These are phyloP conservation scores for Penicillium sp. DNA, from an alignment of 2,329 filamentous ascomycete genomes.

Conservation along the genomic window DNA sequence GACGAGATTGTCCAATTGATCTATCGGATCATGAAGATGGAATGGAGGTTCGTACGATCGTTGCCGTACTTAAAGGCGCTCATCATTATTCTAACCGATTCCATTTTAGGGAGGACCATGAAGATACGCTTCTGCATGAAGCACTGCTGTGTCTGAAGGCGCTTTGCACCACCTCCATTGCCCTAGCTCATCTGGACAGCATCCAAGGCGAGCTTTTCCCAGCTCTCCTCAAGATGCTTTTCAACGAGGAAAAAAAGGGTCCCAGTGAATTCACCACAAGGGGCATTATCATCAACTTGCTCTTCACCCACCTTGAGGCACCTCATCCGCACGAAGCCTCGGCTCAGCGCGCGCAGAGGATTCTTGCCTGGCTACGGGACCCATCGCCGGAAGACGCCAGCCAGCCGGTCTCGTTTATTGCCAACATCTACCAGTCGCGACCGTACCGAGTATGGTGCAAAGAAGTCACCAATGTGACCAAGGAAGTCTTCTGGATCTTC, in stretches of 20 bases:
- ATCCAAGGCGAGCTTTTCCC: constrained; percentile 81
- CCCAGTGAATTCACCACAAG: constrained; percentile 94
- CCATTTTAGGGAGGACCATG: constrained; percentile 73
- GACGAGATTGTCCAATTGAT: constrained; percentile 79
- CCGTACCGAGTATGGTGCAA: constrained; percentile 94
- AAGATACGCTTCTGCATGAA: constrained; percentile 88
- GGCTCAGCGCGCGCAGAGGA: constrained; percentile 58
- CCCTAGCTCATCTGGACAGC: constrained; percentile 71
- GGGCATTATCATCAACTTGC: constrained; percentile 77
- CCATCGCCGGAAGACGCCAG: constrained; percentile 68
- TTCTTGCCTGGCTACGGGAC: constrained; percentile 75
- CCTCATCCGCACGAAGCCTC: constrained; percentile 58
- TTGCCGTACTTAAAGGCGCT: too few species aligned
- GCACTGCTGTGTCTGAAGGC: constrained; percentile 89
- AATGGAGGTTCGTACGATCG: constrained; percentile 69
- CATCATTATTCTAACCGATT: constrained; percentile 19
- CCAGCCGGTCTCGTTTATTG: constrained; percentile 74
- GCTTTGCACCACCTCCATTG: constrained; percentile 82
- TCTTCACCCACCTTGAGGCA: constrained; percentile 80
- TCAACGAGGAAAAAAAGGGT: constrained; percentile 96
- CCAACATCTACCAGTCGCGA: constrained; percentile 78
- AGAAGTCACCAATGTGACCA: constrained; percentile 85
- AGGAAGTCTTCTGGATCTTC: constrained; percentile 99
- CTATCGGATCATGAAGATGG: constrained; percentile 87
- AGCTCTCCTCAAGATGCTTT: constrained; percentile 78